Evolutionary conservation across 805 yeast genomes (phyloP), one percentile per base, ranked within the genome.

Genomic region (Kluyveromyces lactis): DNA sequence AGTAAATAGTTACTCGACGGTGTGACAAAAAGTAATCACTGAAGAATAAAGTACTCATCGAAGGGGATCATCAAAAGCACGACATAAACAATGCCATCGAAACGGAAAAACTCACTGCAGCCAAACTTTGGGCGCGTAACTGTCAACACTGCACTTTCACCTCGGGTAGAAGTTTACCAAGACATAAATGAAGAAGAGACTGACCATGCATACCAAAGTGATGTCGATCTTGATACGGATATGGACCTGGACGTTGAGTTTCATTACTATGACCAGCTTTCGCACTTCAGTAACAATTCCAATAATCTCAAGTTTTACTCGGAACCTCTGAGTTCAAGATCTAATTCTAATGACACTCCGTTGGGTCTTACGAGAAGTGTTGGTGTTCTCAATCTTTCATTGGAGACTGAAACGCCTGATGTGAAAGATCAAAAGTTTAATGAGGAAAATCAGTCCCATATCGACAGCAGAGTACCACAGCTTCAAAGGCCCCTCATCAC

Each of bases 361-460:
- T 36, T 52, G 29, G 63, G 64, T 13, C 43, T 74, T 27, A 68
- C 77, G 44, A 64, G 80, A 57, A 72, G 78, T 62, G 72, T 67
- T 2, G 78, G 77, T 2, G 56, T 73, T 8, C 50, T 75, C 44
- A 74, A 75, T 40, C 48, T 75, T 36, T 71, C 77, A 10, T 52
- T 72, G 17, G 73, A 63, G 57, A 36, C 54, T 68, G 2, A 63
- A 58, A 33, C 55, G 58, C 6, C 39, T 37, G 32, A 42, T 34
- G 13, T 13, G 33, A 18, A 27, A 19, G 15, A 39, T 31, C 7
- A 32, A 42, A 29, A 41, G 42, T 13, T 40, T 36, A n/a, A 45
- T 44, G 44, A 44, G 31, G 39, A 18, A 27, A 41, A 45, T 26
- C 43, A 45, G 26, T 44, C 41, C 19, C 49, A 48, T 28, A 51